Conservation (phyloP, 2,329 filamentous ascomycete genomes). For the Aphanocladium album region DNA sequence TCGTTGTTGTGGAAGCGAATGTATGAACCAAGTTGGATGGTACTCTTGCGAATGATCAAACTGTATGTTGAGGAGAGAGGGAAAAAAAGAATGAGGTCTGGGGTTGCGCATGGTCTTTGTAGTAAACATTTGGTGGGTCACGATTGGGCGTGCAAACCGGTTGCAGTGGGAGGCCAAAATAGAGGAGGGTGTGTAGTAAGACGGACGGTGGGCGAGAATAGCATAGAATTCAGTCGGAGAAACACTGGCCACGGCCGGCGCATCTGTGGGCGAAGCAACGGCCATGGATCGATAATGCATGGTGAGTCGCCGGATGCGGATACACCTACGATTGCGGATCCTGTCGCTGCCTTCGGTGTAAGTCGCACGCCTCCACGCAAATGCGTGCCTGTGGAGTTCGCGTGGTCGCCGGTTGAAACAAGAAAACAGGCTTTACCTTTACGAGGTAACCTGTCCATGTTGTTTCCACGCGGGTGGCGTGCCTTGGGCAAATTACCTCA, state of each 20-base stretch:
- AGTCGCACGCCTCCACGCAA: background rate
- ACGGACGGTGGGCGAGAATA: background rate
- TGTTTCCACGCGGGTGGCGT: too few relatives aligned
- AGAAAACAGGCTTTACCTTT: background rate
- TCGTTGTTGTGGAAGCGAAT: slow-evolving; percentile 3
- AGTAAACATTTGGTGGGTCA: slow-evolving; percentile 1
- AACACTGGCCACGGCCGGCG: background rate
- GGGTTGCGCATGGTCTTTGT: slow-evolving; percentile 10
- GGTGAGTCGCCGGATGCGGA: slow-evolving; percentile 4
- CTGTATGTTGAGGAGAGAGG: background rate
- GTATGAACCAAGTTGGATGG: slow-evolving; percentile 8
- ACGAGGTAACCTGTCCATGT: background rate
- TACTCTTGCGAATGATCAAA: background rate
- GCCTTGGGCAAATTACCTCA: background rate
- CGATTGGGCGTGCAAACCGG: background rate
- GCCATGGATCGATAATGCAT: background rate
- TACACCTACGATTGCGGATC: slow-evolving; percentile 1
- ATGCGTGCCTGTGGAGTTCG: background rate
- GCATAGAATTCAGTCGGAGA: background rate
- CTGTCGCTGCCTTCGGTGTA: background rate
- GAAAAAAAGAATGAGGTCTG: background rate
- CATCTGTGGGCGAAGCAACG: background rate
- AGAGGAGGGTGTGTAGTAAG: background rate
- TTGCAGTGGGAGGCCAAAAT: background rate
- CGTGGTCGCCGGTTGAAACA: background rate